Evolutionary conservation across 1,284 basidiomycete genomes (phyloP), one percentile per base, ranked within the genome.

Genomic region (Coriolopsis trogii): DNA sequence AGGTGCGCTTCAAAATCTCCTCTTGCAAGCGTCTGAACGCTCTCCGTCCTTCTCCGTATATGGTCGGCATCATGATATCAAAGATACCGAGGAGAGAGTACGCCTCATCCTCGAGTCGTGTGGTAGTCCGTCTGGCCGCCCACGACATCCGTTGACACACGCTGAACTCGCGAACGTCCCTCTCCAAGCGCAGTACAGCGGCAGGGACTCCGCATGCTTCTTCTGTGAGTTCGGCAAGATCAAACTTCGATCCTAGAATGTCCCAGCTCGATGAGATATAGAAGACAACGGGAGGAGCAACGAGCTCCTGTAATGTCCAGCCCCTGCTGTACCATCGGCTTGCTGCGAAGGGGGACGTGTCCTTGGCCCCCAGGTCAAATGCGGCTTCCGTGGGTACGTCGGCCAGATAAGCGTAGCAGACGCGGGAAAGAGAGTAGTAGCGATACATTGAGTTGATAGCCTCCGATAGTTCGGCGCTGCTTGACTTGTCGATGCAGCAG

Each of bases 401-500:
- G 6, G 29, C 33, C 20, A 56, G 50, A 31, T 42, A 56, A 8
- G 41, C 54, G 42, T 56, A 56, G 40, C 50, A 56, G 25, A 56
- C 50, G n/a, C 46, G 38, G 18, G 54, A 41, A 36, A 34, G 39
- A 15, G 42, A 37, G 36, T 52, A 56, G 46, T 47, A 56, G 8
- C 25, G 41, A 36, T 46, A 56, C 55, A 56, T 56, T 15, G 55
- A 56, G 47, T 51, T 55, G 46, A 55, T 51, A 6, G 53, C 49
- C 42, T 55, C 53, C 12, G 49, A 48, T 7, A 55, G 53, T 38
- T 55, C 53, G 10, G 53, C 46, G 33, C 49, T 50, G 53, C 53
- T 55, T 41, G 44, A 33, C 42, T 56, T 56, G 51, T 56, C 41
- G 47, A 56, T 56, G 47, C 55, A 56, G 47, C 55, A 56, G 6